phyloP scores from a whole-genome alignment of 495 filamentous ascomycete species.

The Neurospora intermedia region DNA sequence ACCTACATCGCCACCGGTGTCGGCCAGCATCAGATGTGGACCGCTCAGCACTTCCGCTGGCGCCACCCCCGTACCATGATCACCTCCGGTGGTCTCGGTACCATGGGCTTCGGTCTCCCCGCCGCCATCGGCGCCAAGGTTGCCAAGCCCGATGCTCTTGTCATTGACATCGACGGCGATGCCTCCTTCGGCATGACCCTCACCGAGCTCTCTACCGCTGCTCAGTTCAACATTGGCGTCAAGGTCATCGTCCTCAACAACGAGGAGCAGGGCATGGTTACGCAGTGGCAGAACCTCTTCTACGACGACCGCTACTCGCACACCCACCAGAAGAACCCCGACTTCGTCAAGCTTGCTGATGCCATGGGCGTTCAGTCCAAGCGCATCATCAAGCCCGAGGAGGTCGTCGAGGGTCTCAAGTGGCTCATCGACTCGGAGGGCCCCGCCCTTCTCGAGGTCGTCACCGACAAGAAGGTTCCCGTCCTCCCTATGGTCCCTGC shows the following conservation, averaged over 20 bases:
- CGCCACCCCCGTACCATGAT: slow-evolving; percentile 75
- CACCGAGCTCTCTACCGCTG: slow-evolving; percentile 79
- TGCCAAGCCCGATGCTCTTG: slow-evolving; percentile 70
- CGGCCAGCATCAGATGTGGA: slow-evolving; percentile 97
- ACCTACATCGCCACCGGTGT: slow-evolving; percentile 87
- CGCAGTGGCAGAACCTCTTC: slow-evolving; percentile 90
- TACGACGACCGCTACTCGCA: slow-evolving; percentile 88
- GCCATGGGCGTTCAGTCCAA: slow-evolving; percentile 70
- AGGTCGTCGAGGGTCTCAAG: slow-evolving; percentile 66
- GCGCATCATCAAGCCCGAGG: slow-evolving; percentile 52
- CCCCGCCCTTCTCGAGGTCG: slow-evolving; percentile 57
- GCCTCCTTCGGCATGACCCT: slow-evolving; percentile 97
- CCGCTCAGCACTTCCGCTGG: slow-evolving; percentile 91
- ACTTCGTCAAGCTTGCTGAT: slow-evolving; percentile 77
- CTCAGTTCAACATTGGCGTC: slow-evolving; percentile 85
- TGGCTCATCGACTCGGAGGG: slow-evolving; percentile 82
- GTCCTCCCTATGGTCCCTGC: slow-evolving; percentile 94
- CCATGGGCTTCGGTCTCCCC: slow-evolving; percentile 91
- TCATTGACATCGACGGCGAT: slow-evolving; percentile 92
- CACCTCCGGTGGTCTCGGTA: slow-evolving; percentile 85
- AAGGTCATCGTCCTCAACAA: slow-evolving; percentile 93
- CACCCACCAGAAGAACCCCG: slow-evolving; percentile 81
- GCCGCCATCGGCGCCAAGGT: slow-evolving; percentile 92
- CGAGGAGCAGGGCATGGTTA: slow-evolving; percentile 95
- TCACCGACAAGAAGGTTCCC: slow-evolving; percentile 83